phyloP scores from a whole-genome alignment of 495 filamentous ascomycete species.

The Chaetomium tenue region DNA sequence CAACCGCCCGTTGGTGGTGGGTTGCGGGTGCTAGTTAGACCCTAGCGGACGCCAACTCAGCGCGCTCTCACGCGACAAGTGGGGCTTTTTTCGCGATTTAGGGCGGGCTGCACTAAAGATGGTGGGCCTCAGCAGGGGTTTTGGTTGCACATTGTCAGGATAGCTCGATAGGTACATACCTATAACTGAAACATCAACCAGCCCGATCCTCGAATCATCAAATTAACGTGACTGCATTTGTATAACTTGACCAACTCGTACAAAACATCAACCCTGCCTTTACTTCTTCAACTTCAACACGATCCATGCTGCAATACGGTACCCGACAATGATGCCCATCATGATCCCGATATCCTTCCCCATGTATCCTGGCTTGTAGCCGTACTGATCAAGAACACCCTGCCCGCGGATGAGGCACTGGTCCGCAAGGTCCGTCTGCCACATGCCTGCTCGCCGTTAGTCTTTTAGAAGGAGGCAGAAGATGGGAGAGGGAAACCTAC shows the following conservation, averaged over 20 bases:
- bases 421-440: slow-evolving; percentile 56
- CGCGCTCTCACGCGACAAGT: slow-evolving; percentile 21
- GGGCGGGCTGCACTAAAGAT: background rate
- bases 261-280: background rate
- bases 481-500: slow-evolving; percentile 29
- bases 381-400: slow-evolving; percentile 65
- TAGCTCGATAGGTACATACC: too few relatives aligned
- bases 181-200: too few relatives aligned
- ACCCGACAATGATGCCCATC: slow-evolving; percentile 68
- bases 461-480: background rate
- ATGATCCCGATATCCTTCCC: slow-evolving; percentile 75
- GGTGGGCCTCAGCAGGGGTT: slow-evolving; percentile 3
- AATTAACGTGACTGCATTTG: too few relatives aligned
- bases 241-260: too few relatives aligned
- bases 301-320: slow-evolving; percentile 58
- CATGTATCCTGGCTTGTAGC: slow-evolving; percentile 59
- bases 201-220: too few relatives aligned
- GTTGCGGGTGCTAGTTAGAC: background rate
- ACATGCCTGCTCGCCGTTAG: slow-evolving; percentile 50
- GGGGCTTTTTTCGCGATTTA: background rate
- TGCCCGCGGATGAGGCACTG: slow-evolving; percentile 67
- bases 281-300: slow-evolving; percentile 39
- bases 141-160: background rate
- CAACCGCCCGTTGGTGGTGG: background rate
- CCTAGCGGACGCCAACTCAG: background rate